These are phyloP conservation scores for Geotrichum carabidarum DNA, from an alignment of 1,139 yeast genomes.

Conservation along the genomic window DNA sequence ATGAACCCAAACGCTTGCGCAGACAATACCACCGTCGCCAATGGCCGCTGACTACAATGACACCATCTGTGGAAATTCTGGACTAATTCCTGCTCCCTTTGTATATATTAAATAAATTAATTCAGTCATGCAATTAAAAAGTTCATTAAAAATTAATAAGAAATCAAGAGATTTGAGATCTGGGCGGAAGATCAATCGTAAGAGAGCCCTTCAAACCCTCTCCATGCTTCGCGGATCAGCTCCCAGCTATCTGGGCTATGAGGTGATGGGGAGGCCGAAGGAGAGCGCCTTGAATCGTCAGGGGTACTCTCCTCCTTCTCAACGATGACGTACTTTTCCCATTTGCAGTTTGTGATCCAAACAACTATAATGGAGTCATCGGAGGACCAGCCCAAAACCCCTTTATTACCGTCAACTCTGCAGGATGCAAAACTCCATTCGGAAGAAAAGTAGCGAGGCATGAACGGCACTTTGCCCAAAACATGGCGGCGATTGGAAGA, in stretches of 20 bases:
- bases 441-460: conserved; percentile 74
- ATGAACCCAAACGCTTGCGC: conserved; percentile 51
- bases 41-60: conserved; percentile 37
- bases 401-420: conserved; percentile 50
- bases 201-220: conserved; percentile 46
- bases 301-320: conserved; percentile 40
- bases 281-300: conserved; percentile 26
- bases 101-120: neutral
- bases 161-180: neutral
- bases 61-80: conserved; percentile 40
- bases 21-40: conserved; percentile 50
- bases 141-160: neutral
- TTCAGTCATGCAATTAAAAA: neutral
- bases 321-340: conserved; percentile 79
- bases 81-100: conserved; percentile 27
- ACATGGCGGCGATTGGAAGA: conserved; percentile 57
- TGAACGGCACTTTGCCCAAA: conserved; percentile 59
- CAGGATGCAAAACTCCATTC: conserved; percentile 86
- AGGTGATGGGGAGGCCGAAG: conserved; percentile 6
- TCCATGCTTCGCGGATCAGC: conserved; percentile 72
- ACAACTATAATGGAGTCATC: conserved; percentile 61
- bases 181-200: conserved; percentile 2
- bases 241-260: conserved; percentile 45
- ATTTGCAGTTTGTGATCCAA: conserved; percentile 62
- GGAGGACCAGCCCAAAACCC: conserved; percentile 75